These are phyloP conservation scores for Pilaira anomala DNA, from an alignment of 192 early-diverging fungal genomes.

Conservation along the genomic window DNA sequence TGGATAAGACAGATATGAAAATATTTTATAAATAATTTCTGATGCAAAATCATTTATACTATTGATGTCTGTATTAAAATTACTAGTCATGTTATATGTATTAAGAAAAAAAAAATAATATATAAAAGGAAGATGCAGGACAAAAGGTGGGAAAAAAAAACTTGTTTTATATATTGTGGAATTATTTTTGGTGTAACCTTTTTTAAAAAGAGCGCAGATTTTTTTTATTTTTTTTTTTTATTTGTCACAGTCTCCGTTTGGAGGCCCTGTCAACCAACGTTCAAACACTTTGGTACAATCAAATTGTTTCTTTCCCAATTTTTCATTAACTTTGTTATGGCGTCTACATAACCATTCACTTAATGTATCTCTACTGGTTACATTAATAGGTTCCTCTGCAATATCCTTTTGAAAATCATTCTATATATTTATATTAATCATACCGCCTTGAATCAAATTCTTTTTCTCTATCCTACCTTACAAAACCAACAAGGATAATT, in stretches of 20 bases:
- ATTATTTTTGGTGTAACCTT: neutral
- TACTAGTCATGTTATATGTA: no score
- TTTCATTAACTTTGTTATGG: slow-evolving; percentile 94
- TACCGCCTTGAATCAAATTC: neutral
- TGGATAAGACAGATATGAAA: slow-evolving; percentile 17
- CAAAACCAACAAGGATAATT: slow-evolving; percentile 93
- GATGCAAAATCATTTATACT: slow-evolving; percentile 11
- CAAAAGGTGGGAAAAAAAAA: slow-evolving; percentile 9
- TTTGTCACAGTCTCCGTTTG: slow-evolving; percentile 67
- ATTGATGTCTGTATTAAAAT: no score
- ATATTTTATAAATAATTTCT: slow-evolving; percentile 24
- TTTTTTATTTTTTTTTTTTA: neutral
- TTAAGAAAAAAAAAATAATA: neutral
- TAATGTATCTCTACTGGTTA: slow-evolving; percentile 64
- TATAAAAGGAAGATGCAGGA: slow-evolving; percentile 9
- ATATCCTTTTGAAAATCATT: slow-evolving; percentile 80
- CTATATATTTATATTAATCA: slow-evolving; percentile 5
- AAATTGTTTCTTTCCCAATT: slow-evolving; percentile 85
- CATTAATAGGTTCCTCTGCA: slow-evolving; percentile 68
- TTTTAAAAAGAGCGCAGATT: neutral
- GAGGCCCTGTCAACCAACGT: slow-evolving; percentile 83
- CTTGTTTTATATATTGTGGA: neutral
- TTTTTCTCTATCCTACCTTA: slow-evolving; percentile 39
- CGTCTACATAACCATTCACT: slow-evolving; percentile 88
- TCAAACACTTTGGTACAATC: slow-evolving; percentile 94